Percentiles rank a stretch among this genome's conserved stretches.
Evolutionary conservation across 1,284 basidiomycete genomes (phyloP).

Genomic region (Xanthoconium separans): DNA sequence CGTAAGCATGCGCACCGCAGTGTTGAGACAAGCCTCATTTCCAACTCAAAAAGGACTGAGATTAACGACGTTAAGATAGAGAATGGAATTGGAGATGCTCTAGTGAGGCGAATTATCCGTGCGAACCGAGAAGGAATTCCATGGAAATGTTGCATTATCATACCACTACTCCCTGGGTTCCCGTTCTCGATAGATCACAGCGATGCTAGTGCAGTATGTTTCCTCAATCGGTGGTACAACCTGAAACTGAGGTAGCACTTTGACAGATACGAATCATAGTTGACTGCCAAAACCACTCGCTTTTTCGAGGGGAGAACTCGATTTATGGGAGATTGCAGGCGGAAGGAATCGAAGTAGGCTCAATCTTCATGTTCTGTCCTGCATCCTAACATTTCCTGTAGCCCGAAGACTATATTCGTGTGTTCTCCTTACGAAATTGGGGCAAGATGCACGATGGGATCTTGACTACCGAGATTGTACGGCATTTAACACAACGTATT

Average conservation of each 20-base stretch:
- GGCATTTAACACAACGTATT: slow-evolving; percentile 9
- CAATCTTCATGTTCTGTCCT: background rate
- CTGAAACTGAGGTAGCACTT: background rate
- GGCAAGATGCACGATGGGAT: slow-evolving; percentile 85
- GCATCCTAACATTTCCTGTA: slow-evolving; percentile 29
- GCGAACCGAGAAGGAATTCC: slow-evolving; percentile 80
- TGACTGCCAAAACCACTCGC: slow-evolving; percentile 91
- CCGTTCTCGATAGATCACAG: slow-evolving; percentile 91
- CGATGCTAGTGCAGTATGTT: slow-evolving; percentile 84
- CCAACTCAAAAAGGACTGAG: slow-evolving; percentile 61
- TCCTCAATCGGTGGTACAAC: background rate
- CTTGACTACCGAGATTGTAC: slow-evolving; percentile 85
- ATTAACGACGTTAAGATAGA: slow-evolving; percentile 87
- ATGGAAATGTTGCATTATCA: slow-evolving; percentile 94
- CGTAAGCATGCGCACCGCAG: slow-evolving; percentile 45
- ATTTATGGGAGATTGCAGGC: slow-evolving; percentile 87
- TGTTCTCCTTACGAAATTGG: slow-evolving; percentile 95
- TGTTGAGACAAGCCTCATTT: slow-evolving; percentile 4
- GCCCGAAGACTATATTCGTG: slow-evolving; percentile 92
- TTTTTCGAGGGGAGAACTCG: slow-evolving; percentile 87
- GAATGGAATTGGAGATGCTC: slow-evolving; percentile 93
- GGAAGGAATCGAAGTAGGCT: slow-evolving; percentile 83
- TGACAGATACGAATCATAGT: slow-evolving; percentile 84
- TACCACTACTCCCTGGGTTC: slow-evolving; percentile 93
- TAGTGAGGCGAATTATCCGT: slow-evolving; percentile 89